A percentile compares a stretch with the other conserved stretches of the same genome.
Conservation (phyloP, 768 basidiomycete genomes). For the Gymnopilus dilepis region DNA sequence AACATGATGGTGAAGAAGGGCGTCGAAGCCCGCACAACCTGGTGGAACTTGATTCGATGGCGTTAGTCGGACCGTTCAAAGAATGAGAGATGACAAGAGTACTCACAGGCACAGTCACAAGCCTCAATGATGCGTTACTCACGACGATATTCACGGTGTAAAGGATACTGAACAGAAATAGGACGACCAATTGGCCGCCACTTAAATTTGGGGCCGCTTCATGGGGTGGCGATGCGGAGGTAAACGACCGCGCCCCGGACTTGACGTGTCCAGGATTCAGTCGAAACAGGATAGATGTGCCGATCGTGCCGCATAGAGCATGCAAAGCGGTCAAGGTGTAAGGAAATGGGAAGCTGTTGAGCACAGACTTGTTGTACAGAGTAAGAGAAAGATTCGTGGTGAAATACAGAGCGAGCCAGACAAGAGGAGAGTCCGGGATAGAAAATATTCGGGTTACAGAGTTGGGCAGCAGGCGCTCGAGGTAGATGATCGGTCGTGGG, state of each 20-base stretch:
- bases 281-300: conserved; percentile 71
- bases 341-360: conserved; percentile 93
- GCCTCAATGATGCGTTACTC: conserved; percentile 86
- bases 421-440: conserved; percentile 26
- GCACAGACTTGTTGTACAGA: conserved; percentile 92
- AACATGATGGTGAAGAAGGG: conserved; percentile 91
- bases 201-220: conserved; percentile 40
- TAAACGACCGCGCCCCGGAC: conserved; percentile 5
- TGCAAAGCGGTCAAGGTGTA: conserved; percentile 95
- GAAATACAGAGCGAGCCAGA: conserved; percentile 87
- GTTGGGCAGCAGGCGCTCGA: not conserved
- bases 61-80: not conserved
- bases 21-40: conserved; percentile 91
- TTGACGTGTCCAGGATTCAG: conserved; percentile 17
- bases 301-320: conserved; percentile 83
- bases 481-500: not conserved
- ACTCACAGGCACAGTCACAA: conserved; percentile 90
- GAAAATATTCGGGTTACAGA: conserved; percentile 2
- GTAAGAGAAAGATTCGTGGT: conserved; percentile 90
- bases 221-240: conserved; percentile 13
- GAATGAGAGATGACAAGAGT: conserved; percentile 5
- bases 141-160: conserved; percentile 96
- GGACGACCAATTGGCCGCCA: conserved; percentile 58
- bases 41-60: conserved; percentile 77
- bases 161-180: conserved; percentile 84